A percentile compares a stretch with the other conserved stretches of the same genome.
These are phyloP conservation scores for Monosporascus sp. DNA, from an alignment of 2,329 filamentous ascomycete genomes.

Conservation along the genomic window DNA sequence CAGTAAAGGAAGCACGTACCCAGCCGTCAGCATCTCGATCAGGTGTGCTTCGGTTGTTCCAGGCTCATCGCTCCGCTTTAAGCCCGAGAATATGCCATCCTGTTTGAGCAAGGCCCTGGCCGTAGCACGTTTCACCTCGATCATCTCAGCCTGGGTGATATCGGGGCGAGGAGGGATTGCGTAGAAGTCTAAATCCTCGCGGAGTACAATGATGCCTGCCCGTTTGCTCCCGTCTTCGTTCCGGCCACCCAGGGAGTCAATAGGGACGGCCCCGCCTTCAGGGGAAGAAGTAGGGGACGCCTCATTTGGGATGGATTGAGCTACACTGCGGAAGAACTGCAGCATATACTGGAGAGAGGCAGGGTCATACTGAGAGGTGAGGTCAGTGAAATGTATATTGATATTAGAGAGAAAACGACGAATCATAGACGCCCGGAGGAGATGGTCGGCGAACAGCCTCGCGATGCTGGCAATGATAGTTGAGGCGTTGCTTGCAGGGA, in stretches of 20 bases:
- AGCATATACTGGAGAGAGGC: constrained; percentile 97
- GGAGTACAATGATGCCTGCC: constrained; percentile 92
- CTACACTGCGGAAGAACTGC: constrained; percentile 94
- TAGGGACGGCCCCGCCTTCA: constrained; percentile 58
- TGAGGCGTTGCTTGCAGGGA: constrained; percentile 18
- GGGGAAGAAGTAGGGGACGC: constrained; percentile 61
- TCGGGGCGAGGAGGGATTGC: constrained; percentile 82
- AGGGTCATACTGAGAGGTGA: constrained; percentile 75
- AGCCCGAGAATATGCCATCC: constrained; percentile 90
- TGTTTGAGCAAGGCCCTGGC: constrained; percentile 82
- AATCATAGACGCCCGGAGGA: constrained; percentile 20
- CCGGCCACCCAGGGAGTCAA: constrained; percentile 62
- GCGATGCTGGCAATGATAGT: constrained; percentile 16
- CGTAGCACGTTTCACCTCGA: constrained; percentile 89
- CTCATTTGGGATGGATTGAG: constrained; percentile 85
- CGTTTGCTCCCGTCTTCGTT: constrained; percentile 69
- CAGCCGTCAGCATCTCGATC: constrained; percentile 98
- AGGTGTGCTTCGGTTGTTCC: constrained; percentile 97
- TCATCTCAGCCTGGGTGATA: constrained; percentile 86
- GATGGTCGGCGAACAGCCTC: constrained; percentile 7
- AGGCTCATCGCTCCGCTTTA: constrained; percentile 91
- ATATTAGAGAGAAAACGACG: constrained; percentile 33
- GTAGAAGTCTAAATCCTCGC: constrained; percentile 97
- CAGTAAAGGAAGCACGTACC: constrained; percentile 53
- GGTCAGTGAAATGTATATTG: constrained; percentile 39